Evolutionary conservation across 306 rosid species (phyloP), one percentile per base, ranked within the genome.

Genomic region (Cucumis hystrix): DNA sequence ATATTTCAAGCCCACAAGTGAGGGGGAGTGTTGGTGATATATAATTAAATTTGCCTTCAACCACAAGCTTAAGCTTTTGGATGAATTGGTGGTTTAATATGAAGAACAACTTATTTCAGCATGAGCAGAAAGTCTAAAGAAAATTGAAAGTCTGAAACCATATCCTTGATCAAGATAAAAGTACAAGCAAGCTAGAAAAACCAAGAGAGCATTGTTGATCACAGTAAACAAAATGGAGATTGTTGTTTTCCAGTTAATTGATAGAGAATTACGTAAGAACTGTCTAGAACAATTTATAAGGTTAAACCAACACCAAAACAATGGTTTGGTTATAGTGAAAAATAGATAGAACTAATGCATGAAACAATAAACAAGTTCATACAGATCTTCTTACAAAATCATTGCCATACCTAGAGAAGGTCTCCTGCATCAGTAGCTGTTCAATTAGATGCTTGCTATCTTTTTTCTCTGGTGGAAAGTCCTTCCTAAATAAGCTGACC

Each of bases 371-470:
- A 71, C 41, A 47, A 47, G 76, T 20, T 71, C 43, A 30, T 5
- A 16, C 23, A 71, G 20, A 45, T 7, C 21, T 12, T 54, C 43
- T 45, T 2, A 71, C 56, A 41, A 59, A 17, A 6, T 58, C 65
- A 80, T 61, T 81, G 51, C 28, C 74, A 21, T 83, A 96, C 99
- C 99, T 91, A 8, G 97, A 88, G 88, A 92, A 96, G 71, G 92
- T 88, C 84, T 91, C 97, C 79, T 84, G 87, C 93, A 82, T 82
- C 62, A 96, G 80, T 71, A 91, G 87, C 84, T 83, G 87, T 80
- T 89, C 98, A 74, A 96, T 91, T 68, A 73, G 23, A 72, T 40
- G 80, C 87, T 86, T 92, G 80, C 70, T 86, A 71, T 89, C 83
- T 55, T 74, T 81, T 82, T 82, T 85, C 75, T 81, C 82, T 74